Conservation (phyloP, 192 early-diverging fungal genomes). For the Piromyces sp. region DNA sequence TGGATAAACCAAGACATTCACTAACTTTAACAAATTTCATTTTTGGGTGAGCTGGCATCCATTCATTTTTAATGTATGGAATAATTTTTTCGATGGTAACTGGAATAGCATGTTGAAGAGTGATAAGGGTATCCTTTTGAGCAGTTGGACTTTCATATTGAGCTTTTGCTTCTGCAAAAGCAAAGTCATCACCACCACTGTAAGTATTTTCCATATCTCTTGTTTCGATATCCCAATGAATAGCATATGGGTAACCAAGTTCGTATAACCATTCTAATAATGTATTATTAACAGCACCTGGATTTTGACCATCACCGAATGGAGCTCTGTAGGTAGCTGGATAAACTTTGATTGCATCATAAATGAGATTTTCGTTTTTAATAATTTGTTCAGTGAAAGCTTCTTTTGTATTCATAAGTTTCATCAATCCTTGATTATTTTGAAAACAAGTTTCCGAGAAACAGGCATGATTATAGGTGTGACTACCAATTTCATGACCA, state of each 20-base stretch:
- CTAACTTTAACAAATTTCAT: background rate
- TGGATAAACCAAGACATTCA: background rate
- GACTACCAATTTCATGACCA: background rate
- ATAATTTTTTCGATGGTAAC: background rate
- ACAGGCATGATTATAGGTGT: background rate
- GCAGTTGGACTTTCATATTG: background rate
- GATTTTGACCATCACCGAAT: background rate
- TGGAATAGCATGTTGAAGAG: background rate
- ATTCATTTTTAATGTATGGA: background rate
- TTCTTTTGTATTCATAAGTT: background rate
- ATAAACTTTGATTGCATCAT: background rate
- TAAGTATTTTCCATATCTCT: background rate
- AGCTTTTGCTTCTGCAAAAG: background rate
- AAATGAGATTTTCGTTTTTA: background rate
- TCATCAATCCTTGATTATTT: background rate
- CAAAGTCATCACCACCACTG: background rate
- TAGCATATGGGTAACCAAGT: background rate
- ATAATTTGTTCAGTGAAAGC: background rate
- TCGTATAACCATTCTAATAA: background rate
- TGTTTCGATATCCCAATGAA: background rate
- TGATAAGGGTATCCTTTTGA: background rate
- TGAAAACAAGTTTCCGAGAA: background rate
- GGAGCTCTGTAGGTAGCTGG: background rate
- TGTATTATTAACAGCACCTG: background rate
- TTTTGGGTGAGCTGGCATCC: background rate